Base-by-base conservation (phyloP, 108 stramenopile species). In the Fistulifera pelliculosa region DNA sequence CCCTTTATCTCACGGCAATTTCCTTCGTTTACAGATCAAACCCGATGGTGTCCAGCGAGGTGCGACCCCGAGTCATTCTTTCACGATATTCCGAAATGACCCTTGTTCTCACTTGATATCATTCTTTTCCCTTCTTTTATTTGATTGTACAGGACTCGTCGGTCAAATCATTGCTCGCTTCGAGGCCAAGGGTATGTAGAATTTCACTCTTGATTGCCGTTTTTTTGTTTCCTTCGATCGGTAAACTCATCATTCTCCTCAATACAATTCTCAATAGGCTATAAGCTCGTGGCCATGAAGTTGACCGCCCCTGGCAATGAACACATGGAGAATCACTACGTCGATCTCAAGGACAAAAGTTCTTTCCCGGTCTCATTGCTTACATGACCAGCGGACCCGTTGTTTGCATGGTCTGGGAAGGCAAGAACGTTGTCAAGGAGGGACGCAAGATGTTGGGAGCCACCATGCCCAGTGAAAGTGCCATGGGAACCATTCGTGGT, bases 41-140 rank as follows among this genome's bases (percentile, higher is more conserved):
- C 98, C 98, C 40, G 98, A 99, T 64, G 98, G 96, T 38, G 98
- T 99, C 55, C 97, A 98, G 73, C 92, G 98, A 56, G 94, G 94
- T 51, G 31, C 31, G 31, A 8, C 31, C 31, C 31, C 31, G 31
- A 35, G 31, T 35, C 31, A 35, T 35, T 35, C 8, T 3, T 8
- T 8, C 3, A 35, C 31, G 31, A 8, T 8, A 6, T 8, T 3
- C 8, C 3, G 8, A 8, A 35, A 35, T 35, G 31, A 35, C 31
- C 8, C 31, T 35, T 35, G 31, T 35, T 35, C 31, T 35, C 31
- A 35, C 31, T n/a, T n/a, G n/a, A 35, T 35, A 6, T 35, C 31
- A 3, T 35, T 35, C 6, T 35, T 35, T 35, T 8, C 8, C 31
- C 8, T 35, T 35, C 8, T 35, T 35, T 3, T 35, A n/a, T n/a